Evolutionary conservation across 306 rosid species (phyloP).

Genomic region (Ziziphus jujuba): DNA sequence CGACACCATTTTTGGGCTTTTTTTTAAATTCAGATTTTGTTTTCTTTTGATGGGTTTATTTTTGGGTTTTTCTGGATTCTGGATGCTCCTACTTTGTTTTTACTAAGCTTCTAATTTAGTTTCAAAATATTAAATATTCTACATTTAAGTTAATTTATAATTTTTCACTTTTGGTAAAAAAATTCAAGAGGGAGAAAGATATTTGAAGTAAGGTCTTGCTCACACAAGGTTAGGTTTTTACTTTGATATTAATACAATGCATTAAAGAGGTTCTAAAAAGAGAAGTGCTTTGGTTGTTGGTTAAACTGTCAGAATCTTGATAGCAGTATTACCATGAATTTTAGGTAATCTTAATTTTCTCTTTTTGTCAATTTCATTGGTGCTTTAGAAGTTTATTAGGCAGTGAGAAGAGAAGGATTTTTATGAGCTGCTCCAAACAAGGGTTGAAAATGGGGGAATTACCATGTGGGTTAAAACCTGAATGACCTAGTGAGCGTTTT

Average conservation of each 20-base stretch:
- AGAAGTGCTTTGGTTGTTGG: conserved; percentile 35
- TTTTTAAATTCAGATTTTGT: conserved; percentile 15
- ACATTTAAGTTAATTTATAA: not conserved
- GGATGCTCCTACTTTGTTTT: conserved; percentile 26
- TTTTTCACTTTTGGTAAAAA: not conserved
- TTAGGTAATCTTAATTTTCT: not conserved
- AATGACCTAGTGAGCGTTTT: conserved; percentile 2
- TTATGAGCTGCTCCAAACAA: conserved; percentile 14
- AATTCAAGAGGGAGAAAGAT: not conserved
- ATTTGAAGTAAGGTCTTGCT: conserved; percentile 17
- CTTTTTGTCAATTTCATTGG: conserved; percentile 17
- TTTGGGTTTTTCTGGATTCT: conserved; percentile 27
- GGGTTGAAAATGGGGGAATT: conserved; percentile 11
- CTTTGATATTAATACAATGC: conserved; percentile 41
- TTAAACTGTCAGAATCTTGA: conserved; percentile 52
- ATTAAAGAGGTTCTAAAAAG: conserved; percentile 33
- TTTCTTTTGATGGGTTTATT: not conserved
- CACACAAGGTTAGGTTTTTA: conserved; percentile 49
- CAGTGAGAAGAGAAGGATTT: conserved; percentile 6
- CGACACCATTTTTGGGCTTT: conserved; percentile 28
- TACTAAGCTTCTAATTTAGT: conserved; percentile 14
- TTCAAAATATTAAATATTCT: not conserved
- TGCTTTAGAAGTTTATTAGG: conserved; percentile 3
- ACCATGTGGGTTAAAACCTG: conserved; percentile 2
- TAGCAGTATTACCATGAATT: conserved; percentile 23